Conservation (phyloP, 768 basidiomycete genomes). For the Leccinum arenicola region DNA sequence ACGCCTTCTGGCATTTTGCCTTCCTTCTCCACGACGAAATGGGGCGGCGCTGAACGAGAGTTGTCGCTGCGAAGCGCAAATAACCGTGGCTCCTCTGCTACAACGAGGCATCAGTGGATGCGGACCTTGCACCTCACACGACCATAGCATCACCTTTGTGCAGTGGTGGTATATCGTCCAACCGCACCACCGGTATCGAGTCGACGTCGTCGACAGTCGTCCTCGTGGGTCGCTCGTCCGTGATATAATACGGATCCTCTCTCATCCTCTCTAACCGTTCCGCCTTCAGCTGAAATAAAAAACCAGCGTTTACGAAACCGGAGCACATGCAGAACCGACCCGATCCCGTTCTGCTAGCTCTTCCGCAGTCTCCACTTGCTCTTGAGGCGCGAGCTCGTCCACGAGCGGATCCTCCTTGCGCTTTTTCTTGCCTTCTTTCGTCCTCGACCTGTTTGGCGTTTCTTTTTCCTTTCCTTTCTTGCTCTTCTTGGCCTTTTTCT, state of each 20-base stretch:
- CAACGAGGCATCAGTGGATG: constrained; percentile 23
- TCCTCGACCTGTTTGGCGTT: constrained; percentile 21
- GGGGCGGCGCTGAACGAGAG: constrained; percentile 40
- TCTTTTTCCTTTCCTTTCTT: constrained; percentile 49
- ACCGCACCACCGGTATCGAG: constrained; percentile 83
- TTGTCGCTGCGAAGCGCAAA: constrained; percentile 44
- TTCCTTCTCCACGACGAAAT: constrained; percentile 66
- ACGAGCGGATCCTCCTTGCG: constrained; percentile 24
- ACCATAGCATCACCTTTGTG: constrained; percentile 27
- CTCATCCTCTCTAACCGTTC: constrained; percentile 72
- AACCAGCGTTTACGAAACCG: constrained; percentile 1
- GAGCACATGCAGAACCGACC: constrained; percentile 39
- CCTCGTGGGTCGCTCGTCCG: constrained; percentile 53
- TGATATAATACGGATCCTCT: constrained; percentile 91
- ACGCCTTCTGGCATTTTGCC: constrained; percentile 83
- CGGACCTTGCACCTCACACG: background rate
- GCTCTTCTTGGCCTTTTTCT: constrained; percentile 40
- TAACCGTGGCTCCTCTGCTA: constrained; percentile 35
- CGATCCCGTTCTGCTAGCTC: constrained; percentile 58
- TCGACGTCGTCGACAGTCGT: constrained; percentile 63
- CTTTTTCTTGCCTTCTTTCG: constrained; percentile 46
- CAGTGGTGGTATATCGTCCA: constrained; percentile 64
- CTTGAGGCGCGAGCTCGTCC: constrained; percentile 39
- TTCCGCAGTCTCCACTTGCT: constrained; percentile 52
- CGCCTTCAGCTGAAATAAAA: constrained; percentile 56